A percentile compares a stretch with the other conserved stretches of the same genome.
Conservation (phyloP, 164 flowering plant species). For the Kalanchoe fedtschenkoi region DNA sequence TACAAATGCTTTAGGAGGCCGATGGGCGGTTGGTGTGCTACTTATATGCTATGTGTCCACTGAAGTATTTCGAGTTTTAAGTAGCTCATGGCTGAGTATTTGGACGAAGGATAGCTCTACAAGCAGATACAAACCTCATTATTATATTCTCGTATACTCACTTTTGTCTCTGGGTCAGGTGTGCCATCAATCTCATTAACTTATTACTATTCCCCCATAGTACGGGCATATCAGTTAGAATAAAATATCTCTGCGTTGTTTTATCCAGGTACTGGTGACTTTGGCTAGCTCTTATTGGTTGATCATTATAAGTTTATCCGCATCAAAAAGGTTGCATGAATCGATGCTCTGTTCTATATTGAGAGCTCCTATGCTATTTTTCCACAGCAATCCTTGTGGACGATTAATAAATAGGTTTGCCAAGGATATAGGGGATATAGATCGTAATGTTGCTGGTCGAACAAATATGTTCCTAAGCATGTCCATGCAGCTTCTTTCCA, state of each 20-base stretch:
- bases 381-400: constrained; percentile 87
- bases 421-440: constrained; percentile 87
- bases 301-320: constrained; percentile 75
- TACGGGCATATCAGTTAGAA: not conserved
- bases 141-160: constrained; percentile 47
- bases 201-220: not conserved
- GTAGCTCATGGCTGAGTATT: constrained; percentile 74
- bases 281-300: constrained; percentile 78
- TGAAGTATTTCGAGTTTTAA: constrained; percentile 53
- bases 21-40: constrained; percentile 53
- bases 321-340: constrained; percentile 77
- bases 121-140: constrained; percentile 32
- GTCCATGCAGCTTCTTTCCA: constrained; percentile 64
- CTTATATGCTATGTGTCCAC: constrained; percentile 42
- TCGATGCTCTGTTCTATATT: constrained; percentile 69
- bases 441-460: constrained; percentile 65
- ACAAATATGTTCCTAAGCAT: constrained; percentile 68
- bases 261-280: constrained; percentile 63
- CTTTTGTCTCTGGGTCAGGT: constrained; percentile 59
- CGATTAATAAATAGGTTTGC: constrained; percentile 90
- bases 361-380: constrained; percentile 93
- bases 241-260: not conserved
- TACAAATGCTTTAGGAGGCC: constrained; percentile 59
- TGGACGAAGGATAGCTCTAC: constrained; percentile 58
- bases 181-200: not conserved